phyloP scores from a whole-genome alignment of 768 basidiomycete genomes.

The Hydnomerulius pinastri region DNA sequence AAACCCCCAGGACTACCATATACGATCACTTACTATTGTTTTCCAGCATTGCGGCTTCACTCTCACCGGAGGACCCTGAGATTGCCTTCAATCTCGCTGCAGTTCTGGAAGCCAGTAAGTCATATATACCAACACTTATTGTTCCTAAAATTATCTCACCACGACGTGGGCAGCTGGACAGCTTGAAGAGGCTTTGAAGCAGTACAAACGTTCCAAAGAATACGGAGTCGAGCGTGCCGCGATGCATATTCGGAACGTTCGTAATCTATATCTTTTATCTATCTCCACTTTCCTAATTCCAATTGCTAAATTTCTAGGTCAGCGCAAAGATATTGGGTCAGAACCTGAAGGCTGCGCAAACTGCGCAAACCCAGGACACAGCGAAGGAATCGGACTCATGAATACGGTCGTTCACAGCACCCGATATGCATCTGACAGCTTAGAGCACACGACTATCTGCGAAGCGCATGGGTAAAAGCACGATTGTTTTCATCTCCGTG shows the following conservation, averaged over 20 bases:
- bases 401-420: constrained; percentile 14
- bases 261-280: constrained; percentile 24
- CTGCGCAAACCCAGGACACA: constrained; percentile 32
- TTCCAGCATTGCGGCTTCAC: constrained; percentile 74
- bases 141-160: constrained; percentile 34
- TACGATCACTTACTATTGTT: constrained; percentile 34
- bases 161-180: constrained; percentile 57
- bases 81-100: constrained; percentile 91
- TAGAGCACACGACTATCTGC: constrained; percentile 3
- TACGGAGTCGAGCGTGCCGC: constrained; percentile 81
- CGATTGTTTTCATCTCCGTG: constrained; percentile 16
- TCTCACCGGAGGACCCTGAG: constrained; percentile 87
- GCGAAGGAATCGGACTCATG: constrained; percentile 30
- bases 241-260: constrained; percentile 81
- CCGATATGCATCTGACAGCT: background rate
- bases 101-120: constrained; percentile 85
- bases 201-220: constrained; percentile 80
- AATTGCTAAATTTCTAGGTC: constrained; percentile 48
- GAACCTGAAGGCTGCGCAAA: constrained; percentile 51
- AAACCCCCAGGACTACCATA: constrained; percentile 28
- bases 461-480: constrained; percentile 7
- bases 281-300: constrained; percentile 15
- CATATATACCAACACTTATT: constrained; percentile 31
- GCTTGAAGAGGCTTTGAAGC: constrained; percentile 76
- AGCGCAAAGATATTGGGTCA: constrained; percentile 78